Conservation (phyloP, 2,329 filamentous ascomycete species). For the Penicillium sp. region DNA sequence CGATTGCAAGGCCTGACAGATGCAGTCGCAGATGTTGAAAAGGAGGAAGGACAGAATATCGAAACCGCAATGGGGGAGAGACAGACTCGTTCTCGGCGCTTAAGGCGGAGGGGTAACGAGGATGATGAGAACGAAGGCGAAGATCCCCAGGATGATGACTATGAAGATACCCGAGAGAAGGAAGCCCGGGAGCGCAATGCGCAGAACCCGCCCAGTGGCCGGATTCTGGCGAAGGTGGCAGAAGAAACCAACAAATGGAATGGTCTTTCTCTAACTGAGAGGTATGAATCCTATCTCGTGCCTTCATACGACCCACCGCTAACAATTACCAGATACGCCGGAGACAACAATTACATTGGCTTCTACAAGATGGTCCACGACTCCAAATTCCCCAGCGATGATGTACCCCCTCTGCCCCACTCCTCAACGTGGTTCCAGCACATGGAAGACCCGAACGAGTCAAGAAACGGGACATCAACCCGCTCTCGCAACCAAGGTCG, state of each 20-base stretch:
- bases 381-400: slow-evolving; percentile 55
- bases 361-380: slow-evolving; percentile 66
- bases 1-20: slow-evolving; percentile 48
- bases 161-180: slow-evolving; percentile 43
- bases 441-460: slow-evolving; percentile 41
- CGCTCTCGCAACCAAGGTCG: slow-evolving; percentile 24
- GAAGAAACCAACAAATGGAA: slow-evolving; percentile 40
- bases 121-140: slow-evolving; percentile 37
- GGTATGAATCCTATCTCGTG: slow-evolving; percentile 36
- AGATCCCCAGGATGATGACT: slow-evolving; percentile 43
- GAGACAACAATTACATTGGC: slow-evolving; percentile 60
- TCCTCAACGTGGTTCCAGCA: slow-evolving; percentile 64
- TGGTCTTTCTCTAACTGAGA: slow-evolving; percentile 40
- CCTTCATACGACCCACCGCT: slow-evolving; percentile 16
- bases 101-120: slow-evolving; percentile 19
- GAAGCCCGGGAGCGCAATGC: slow-evolving; percentile 28
- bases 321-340: slow-evolving; percentile 50
- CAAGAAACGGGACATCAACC: slow-evolving; percentile 6
- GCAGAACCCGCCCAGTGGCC: slow-evolving; percentile 34
- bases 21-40: slow-evolving; percentile 46
- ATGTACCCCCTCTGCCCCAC: slow-evolving; percentile 56
- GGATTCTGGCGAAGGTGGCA: slow-evolving; percentile 36
- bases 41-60: slow-evolving; percentile 35
- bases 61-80: slow-evolving; percentile 34
- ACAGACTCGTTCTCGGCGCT: slow-evolving; percentile 23